phyloP scores from a whole-genome alignment of 345 rosid genomes.

The sweet orange (Citrus sinensis) region DVS_A1.0 CM039166.1:19488501-19489000 shows the following conservation, averaged over 20 bases:
- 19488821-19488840: no score
- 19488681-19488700: constrained; percentile 1
- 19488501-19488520: not conserved
- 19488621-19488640: not conserved
- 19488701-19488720: constrained; percentile 10
- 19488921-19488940: no score
- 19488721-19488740: not conserved
- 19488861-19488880: no score
- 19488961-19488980: no score
- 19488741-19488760: no score
- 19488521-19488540: not conserved
- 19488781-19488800: not conserved
- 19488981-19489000: no score
- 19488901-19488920: no score
- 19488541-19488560: constrained; percentile 9
- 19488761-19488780: not conserved
- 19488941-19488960: no score
- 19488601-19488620: not conserved
- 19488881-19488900: no score
- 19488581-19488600: constrained; percentile 9
- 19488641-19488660: constrained; percentile 5
- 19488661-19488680: constrained; percentile 1
- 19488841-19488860: no score
- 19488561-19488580: not conserved
- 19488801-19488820: no score